Conservation (phyloP, 2,329 filamentous ascomycete species). For the Juglanconis oblonga region DNA sequence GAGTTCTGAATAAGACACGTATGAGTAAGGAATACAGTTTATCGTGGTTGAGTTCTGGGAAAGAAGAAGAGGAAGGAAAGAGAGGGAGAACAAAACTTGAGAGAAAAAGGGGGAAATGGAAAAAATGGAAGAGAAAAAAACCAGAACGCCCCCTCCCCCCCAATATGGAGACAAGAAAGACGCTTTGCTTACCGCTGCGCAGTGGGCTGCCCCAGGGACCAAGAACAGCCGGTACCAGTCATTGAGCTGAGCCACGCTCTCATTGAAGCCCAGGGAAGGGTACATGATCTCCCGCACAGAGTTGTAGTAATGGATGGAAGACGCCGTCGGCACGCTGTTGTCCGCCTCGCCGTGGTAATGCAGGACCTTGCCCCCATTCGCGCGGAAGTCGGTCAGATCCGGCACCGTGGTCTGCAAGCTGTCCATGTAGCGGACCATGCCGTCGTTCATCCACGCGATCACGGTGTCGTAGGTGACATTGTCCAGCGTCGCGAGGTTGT, state of each 20-base stretch:
- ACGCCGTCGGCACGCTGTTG: constrained; percentile 24
- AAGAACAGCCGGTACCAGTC: constrained; percentile 46
- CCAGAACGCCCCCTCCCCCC: too few relatives aligned
- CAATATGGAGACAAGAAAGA: too few relatives aligned
- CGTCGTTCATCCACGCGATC: constrained; percentile 24
- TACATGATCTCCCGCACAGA: constrained; percentile 12
- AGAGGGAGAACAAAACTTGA: too few relatives aligned
- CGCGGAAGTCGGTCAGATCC: constrained; percentile 27
- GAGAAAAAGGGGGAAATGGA: too few relatives aligned
- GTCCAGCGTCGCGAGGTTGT: constrained; percentile 24
- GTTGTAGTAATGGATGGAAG: background rate
- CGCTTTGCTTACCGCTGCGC: constrained; percentile 21
- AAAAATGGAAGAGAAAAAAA: too few relatives aligned
- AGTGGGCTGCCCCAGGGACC: constrained; percentile 45
- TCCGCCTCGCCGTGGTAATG: constrained; percentile 31
- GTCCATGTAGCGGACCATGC: background rate
- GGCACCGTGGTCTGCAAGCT: constrained; percentile 23
- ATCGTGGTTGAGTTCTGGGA: too few relatives aligned
- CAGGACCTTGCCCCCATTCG: constrained; percentile 27
- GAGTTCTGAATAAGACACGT: too few relatives aligned
- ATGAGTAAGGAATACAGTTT: too few relatives aligned
- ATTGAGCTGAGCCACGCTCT: constrained; percentile 28
- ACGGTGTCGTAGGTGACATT: constrained; percentile 27
- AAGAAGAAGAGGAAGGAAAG: too few relatives aligned
- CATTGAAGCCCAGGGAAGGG: constrained; percentile 26